Evolutionary conservation across 176 grass and related monocot genomes (phyloP).

Genomic region (Areca catechu): DNA sequence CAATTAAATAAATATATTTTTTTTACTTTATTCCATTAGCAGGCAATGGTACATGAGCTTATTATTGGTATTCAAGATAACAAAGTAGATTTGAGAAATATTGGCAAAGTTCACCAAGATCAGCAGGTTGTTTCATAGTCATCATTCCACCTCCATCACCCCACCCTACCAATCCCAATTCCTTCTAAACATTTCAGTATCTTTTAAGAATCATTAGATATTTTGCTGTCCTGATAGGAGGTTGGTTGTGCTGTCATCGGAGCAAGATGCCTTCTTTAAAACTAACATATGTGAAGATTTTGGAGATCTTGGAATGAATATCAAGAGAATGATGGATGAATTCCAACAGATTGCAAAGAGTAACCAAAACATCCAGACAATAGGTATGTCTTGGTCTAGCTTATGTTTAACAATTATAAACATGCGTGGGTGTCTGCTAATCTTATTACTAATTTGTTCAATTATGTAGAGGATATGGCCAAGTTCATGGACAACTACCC

Average conservation of each 20-base stretch:
- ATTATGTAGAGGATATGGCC: constrained; percentile 76
- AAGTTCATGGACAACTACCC: constrained; percentile 94
- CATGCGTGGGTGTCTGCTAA: too few species aligned
- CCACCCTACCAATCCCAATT: neutral
- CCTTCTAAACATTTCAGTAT: constrained; percentile 10
- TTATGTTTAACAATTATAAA: too few species aligned
- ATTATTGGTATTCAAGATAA: constrained; percentile 93
- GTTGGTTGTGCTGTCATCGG: constrained; percentile 91
- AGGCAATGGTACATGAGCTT: constrained; percentile 97
- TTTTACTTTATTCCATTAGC: neutral
- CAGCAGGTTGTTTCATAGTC: constrained; percentile 56
- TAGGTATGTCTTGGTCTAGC: constrained; percentile 37
- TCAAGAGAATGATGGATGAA: constrained; percentile 99
- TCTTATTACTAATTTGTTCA: neutral
- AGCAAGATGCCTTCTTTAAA: constrained; percentile 87
- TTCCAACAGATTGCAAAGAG: constrained; percentile 97
- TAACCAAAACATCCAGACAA: constrained; percentile 89
- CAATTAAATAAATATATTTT: neutral
- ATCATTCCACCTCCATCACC: constrained; percentile 5
- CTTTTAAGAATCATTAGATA: constrained; percentile 21
- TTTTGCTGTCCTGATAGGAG: constrained; percentile 49
- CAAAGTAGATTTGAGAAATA: constrained; percentile 72
- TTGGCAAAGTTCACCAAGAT: constrained; percentile 75
- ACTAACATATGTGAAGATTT: constrained; percentile 90
- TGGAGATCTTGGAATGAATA: constrained; percentile 99